phyloP scores from a whole-genome alignment of 345 rosid genomes.

The Linum usitatissimum region DNA sequence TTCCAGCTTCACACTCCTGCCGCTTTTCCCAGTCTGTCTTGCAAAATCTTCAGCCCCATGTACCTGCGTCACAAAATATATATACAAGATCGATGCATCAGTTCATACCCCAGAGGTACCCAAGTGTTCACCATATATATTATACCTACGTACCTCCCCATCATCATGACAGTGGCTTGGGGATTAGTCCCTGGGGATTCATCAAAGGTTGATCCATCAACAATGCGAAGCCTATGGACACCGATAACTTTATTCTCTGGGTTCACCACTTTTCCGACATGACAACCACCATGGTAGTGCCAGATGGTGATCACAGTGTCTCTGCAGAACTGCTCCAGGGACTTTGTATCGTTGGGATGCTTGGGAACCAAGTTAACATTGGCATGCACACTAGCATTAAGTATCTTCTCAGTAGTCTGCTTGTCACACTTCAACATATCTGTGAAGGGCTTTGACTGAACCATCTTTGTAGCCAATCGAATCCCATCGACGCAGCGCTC shows the following conservation, averaged over 20 bases:
- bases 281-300: conserved; percentile 97
- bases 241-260: conserved; percentile 48
- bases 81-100: no score
- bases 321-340: conserved; percentile 82
- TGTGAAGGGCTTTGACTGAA: conserved; percentile 50
- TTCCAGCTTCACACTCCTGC: conserved; percentile 27
- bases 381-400: conserved; percentile 57
- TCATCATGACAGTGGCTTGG: conserved; percentile 91
- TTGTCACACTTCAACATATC: conserved; percentile 45
- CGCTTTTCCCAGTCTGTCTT: conserved; percentile 50
- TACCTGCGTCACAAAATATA: conserved; percentile 36
- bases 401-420: conserved; percentile 46
- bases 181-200: conserved; percentile 97
- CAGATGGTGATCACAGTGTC: conserved; percentile 92
- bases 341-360: conserved; percentile 62
- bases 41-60: conserved; percentile 76
- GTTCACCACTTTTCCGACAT: conserved; percentile 68
- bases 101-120: no score
- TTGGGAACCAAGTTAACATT: conserved; percentile 78
- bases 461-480: conserved; percentile 47
- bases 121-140: no score
- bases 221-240: conserved; percentile 51
- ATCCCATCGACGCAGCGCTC: conserved; percentile 60
- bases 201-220: conserved; percentile 69
- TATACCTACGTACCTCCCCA: conserved; percentile 65